Base-by-base conservation (phyloP, 2,329 filamentous ascomycete genomes). In the Colletotrichum tropicicola region DNA sequence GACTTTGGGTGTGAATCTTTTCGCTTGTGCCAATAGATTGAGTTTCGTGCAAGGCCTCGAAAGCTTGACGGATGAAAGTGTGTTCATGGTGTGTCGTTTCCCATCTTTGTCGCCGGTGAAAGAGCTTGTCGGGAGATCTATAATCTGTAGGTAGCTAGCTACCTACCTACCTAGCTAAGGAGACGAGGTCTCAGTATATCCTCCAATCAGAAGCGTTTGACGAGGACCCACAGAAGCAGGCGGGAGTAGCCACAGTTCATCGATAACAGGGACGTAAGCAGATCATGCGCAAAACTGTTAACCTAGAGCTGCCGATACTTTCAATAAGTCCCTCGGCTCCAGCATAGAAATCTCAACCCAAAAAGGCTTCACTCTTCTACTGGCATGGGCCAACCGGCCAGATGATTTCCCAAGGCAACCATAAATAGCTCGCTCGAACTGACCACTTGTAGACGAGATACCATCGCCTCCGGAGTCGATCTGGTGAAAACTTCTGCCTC, bases 331-430 rank as follows among this genome's bases (percentile, higher is more conserved):
- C n/a, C 15, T 10, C 25, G 17, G 30, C 15, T n/a, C 32, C 32
- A 15, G 7, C 32, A 35, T 5, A 6, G 32, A 35, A 35, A 35
- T n/a, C 13, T 35, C 32, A 35, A 13, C 6, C 12, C 10, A 35
- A 35, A 35, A n/a, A n/a, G n/a, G n/a, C n/a, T 35, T 35, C 32
- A 35, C n/a, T n/a, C n/a, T n/a, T n/a, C n/a, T n/a, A n/a, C n/a
- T n/a, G n/a, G n/a, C n/a, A n/a, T n/a, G n/a, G 32, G n/a, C n/a
- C 12, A 37, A 10, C 49, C 28, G 8, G 41, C 41, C 41, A 47
- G 15, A 51, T 62, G 61, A 39, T 44, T 44, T 30, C 19, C 21
- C 23, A 49, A 61, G 62, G 51, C 58, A 44, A 27, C 43, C 30
- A 35, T 6, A 35, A 5, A 15, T 35, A 15, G 32, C n/a, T n/a